These are phyloP conservation scores for Parsonsia alboflavescens DNA, from an alignment of 257 asterid genomes.

Conservation along the genomic window DNA sequence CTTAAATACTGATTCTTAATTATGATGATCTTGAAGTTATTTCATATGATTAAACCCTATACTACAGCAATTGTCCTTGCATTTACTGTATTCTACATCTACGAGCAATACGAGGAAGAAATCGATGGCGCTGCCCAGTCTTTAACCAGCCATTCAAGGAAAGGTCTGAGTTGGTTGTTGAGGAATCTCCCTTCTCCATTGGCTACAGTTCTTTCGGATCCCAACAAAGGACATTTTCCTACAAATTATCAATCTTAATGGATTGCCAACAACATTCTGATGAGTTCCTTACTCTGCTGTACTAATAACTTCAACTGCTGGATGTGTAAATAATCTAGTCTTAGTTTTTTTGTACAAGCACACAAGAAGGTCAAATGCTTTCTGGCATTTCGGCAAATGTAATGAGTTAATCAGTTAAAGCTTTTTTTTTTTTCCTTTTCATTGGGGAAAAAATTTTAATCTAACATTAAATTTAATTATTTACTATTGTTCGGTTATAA, in stretches of 20 bases:
- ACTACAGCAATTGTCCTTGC: constrained; percentile 64
- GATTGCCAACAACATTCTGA: neutral
- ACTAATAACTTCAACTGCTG: neutral
- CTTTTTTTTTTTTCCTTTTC: too few relatives aligned
- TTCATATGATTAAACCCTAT: constrained; percentile 14
- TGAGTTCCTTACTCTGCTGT: neutral
- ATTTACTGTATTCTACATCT: constrained; percentile 61
- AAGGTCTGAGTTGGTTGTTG: constrained; percentile 14
- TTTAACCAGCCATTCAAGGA: neutral
- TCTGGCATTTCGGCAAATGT: neutral
- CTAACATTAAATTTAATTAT: too few relatives aligned
- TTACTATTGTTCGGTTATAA: too few relatives aligned
- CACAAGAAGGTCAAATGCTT: neutral
- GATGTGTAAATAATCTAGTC: constrained; percentile 2
- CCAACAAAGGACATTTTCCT: neutral
- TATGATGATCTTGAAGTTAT: constrained; percentile 5
- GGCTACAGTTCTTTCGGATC: constrained; percentile 5
- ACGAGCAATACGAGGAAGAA: constrained; percentile 85
- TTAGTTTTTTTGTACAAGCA: neutral
- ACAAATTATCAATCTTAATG: constrained; percentile 14
- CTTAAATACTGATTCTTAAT: constrained; percentile 2
- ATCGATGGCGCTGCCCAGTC: constrained; percentile 35
- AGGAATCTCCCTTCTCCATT: constrained; percentile 12
- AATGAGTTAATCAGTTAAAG: constrained; percentile 4
- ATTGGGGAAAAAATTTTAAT: too few relatives aligned